A percentile compares a stretch with the other conserved stretches of the same genome.
These are phyloP conservation scores for Heterobasidion parviporum DNA, from an alignment of 1,284 basidiomycete species.

Conservation along the genomic window DNA sequence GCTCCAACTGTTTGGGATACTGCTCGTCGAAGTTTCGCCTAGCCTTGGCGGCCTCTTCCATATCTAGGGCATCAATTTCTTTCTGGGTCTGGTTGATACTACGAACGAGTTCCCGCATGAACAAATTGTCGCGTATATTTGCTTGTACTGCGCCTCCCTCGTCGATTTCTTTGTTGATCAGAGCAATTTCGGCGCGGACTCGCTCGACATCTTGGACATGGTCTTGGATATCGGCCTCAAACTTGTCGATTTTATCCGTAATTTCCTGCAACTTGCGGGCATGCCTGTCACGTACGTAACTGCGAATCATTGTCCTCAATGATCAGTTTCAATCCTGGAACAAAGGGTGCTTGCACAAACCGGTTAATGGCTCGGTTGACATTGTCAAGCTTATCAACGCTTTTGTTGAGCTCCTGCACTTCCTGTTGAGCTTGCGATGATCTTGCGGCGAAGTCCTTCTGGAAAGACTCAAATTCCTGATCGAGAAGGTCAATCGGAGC, in stretches of 20 bases:
- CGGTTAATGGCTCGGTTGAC: constrained; percentile 58
- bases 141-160: constrained; percentile 61
- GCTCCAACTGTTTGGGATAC: constrained; percentile 66
- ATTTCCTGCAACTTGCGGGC: constrained; percentile 58
- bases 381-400: constrained; percentile 52
- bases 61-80: constrained; percentile 70
- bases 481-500: constrained; percentile 66
- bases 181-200: constrained; percentile 42
- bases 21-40: constrained; percentile 79
- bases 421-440: constrained; percentile 43
- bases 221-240: constrained; percentile 52
- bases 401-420: constrained; percentile 61
- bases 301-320: constrained; percentile 20
- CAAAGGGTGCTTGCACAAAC: constrained; percentile 26
- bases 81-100: constrained; percentile 64
- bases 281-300: constrained; percentile 69
- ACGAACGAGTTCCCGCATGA: constrained; percentile 61
- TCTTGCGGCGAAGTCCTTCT: constrained; percentile 43
- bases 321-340: neutral
- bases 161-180: constrained; percentile 65
- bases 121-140: constrained; percentile 83
- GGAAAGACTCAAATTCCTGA: constrained; percentile 45
- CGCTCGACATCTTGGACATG: constrained; percentile 45
- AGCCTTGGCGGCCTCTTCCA: constrained; percentile 77
- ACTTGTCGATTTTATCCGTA: constrained; percentile 50